A percentile compares a stretch with the other conserved stretches of the same genome.
Conservation (phyloP, 2,329 filamentous ascomycete species). For the Apiospora saccharicola region DNA sequence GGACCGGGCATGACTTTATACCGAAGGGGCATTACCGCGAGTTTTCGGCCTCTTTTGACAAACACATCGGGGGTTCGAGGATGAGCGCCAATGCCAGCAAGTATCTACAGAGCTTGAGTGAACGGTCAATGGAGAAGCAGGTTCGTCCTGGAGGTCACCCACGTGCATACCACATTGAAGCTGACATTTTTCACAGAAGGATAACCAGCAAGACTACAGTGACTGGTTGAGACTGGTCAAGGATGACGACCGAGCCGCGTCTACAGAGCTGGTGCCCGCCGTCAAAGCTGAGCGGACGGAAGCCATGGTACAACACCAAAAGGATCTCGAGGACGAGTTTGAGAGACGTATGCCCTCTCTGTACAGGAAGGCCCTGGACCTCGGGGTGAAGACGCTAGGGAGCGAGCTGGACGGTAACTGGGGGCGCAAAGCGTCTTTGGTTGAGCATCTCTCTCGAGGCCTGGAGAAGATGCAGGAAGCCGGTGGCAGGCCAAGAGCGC, state of each 20-base stretch:
- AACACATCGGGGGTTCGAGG: slow-evolving; percentile 54
- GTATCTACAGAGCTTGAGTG: slow-evolving; percentile 49
- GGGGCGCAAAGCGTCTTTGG: slow-evolving; percentile 54
- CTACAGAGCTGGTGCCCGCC: slow-evolving; percentile 47
- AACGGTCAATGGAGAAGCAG: slow-evolving; percentile 43
- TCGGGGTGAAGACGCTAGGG: slow-evolving; percentile 49
- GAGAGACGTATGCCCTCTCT: slow-evolving; percentile 53
- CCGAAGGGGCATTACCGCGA: slow-evolving; percentile 64
- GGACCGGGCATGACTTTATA: slow-evolving; percentile 60
- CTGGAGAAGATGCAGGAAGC: slow-evolving; percentile 52
- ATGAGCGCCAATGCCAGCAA: slow-evolving; percentile 51
- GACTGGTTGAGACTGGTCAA: slow-evolving; percentile 54
- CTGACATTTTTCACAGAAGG: slow-evolving; percentile 29
- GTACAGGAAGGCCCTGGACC: slow-evolving; percentile 52
- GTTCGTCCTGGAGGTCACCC: slow-evolving; percentile 35
- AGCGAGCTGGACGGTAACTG: slow-evolving; percentile 48
- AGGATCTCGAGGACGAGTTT: slow-evolving; percentile 58
- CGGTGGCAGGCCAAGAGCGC: slow-evolving; percentile 16
- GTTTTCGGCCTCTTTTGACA: slow-evolving; percentile 60
- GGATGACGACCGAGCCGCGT: slow-evolving; percentile 50
- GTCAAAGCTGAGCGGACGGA: slow-evolving; percentile 50
- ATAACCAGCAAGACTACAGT: slow-evolving; percentile 50
- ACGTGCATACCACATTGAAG: not conserved
- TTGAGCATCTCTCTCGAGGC: slow-evolving; percentile 57
- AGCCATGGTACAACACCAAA: slow-evolving; percentile 54